Percentiles rank a stretch among this genome's conserved stretches.
Conservation (phyloP, 768 basidiomycete genomes). For the Leccinum uliginosum region DNA sequence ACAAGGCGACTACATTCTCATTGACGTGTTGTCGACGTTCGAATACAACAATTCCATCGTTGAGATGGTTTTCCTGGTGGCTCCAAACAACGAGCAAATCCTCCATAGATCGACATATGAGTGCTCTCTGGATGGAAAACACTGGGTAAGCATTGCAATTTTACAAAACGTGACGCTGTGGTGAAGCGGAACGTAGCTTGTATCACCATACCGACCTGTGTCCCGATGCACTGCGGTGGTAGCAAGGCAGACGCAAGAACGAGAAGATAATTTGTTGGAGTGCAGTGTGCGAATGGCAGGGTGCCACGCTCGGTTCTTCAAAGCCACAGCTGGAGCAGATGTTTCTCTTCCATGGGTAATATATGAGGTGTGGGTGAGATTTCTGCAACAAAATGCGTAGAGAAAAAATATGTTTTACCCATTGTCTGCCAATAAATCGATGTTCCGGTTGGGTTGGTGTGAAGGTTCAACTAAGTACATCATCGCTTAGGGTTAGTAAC, state of each 20-base stretch:
- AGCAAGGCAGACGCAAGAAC: not conserved
- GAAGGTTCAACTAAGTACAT: not conserved
- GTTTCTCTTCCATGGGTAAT: conserved; percentile 33
- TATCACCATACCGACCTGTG: conserved; percentile 12
- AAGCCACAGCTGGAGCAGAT: conserved; percentile 23
- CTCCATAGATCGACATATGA: conserved; percentile 27
- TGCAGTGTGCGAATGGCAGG: conserved; percentile 23
- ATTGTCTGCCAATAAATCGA: not conserved
- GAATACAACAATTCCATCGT: conserved; percentile 16
- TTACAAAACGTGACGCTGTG: not conserved
- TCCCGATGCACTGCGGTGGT: conserved; percentile 4
- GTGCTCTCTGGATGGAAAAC: conserved; percentile 26
- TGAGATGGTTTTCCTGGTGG: conserved; percentile 36
- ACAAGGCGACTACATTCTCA: conserved; percentile 35
- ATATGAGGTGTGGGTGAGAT: conserved; percentile 40
- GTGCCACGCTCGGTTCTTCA: conserved; percentile 26
- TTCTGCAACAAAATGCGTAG: conserved; percentile 9
- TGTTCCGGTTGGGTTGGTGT: too few species aligned
- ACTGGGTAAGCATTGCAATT: conserved; percentile 29
- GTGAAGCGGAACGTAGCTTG: conserved; percentile 6
- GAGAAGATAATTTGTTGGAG: conserved; percentile 16
- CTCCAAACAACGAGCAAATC: conserved; percentile 29
- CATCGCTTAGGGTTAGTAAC: conserved; percentile 4
- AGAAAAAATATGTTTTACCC: not conserved
- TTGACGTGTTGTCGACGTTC: conserved; percentile 35